A percentile compares a stretch with the other conserved stretches of the same genome.
phyloP scores from a whole-genome alignment of 2,329 filamentous ascomycete genomes.

The Penicillium sp. region DNA sequence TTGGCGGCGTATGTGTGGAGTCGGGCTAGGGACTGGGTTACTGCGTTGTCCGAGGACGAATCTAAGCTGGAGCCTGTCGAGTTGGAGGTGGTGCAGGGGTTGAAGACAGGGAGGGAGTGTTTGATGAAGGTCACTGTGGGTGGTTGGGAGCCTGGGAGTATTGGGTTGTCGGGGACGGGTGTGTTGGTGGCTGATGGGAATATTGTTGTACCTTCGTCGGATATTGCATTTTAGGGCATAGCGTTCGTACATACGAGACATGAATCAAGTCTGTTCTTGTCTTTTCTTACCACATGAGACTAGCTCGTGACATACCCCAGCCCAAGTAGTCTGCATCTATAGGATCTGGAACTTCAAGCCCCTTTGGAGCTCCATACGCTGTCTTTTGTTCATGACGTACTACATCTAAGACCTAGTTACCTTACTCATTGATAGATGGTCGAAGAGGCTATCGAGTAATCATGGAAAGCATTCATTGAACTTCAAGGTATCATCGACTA shows the following conservation, averaged over 20 bases:
- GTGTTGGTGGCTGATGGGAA: background rate
- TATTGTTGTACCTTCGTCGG: background rate
- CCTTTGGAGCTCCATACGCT: too few species aligned
- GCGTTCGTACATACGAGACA: too few species aligned
- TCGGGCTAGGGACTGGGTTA: background rate
- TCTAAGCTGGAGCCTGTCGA: background rate
- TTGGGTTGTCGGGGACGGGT: background rate
- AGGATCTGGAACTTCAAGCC: too few species aligned
- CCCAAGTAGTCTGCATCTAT: too few species aligned
- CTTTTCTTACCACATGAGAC: too few species aligned
- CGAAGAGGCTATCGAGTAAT: conserved; percentile 7
- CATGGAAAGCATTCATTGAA: background rate
- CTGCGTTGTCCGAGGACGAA: background rate
- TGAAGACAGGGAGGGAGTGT: background rate
- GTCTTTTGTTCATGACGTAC: too few species aligned
- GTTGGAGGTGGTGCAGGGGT: background rate
- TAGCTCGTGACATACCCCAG: too few species aligned
- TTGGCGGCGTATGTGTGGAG: background rate
- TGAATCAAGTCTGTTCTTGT: too few species aligned
- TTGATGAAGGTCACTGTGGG: background rate
- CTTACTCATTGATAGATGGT: background rate
- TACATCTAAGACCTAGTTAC: too few species aligned
- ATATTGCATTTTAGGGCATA: background rate
- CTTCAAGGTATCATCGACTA: background rate
- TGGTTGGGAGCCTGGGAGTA: background rate